Percentiles rank a stretch among this genome's conserved stretches.
Conservation (phyloP, 768 basidiomycete species). For the Suillus luteus region DNA sequence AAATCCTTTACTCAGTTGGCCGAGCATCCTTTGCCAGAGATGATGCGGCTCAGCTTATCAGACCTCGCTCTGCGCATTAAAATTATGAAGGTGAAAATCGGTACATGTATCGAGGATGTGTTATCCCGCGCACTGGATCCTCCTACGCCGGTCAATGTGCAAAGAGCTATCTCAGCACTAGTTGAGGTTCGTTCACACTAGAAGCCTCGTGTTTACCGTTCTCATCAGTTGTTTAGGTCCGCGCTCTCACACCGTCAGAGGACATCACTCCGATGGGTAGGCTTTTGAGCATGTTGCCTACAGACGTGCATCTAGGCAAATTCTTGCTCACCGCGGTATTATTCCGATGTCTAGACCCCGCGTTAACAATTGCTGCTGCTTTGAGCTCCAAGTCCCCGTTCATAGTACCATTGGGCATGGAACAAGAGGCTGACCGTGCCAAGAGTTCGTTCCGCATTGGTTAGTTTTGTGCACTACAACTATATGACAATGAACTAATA, state of each 20-base stretch:
- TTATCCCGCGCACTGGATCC: conserved; percentile 88
- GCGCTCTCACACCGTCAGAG: conserved; percentile 80
- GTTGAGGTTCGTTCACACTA: conserved; percentile 62
- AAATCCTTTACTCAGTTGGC: conserved; percentile 57
- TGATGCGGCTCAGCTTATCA: conserved; percentile 89
- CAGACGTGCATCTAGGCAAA: conserved; percentile 95
- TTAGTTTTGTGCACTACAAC: conserved; percentile 34
- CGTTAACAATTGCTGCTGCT: conserved; percentile 93
- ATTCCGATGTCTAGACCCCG: conserved; percentile 91
- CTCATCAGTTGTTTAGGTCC: conserved; percentile 51
- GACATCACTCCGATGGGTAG: conserved; percentile 95
- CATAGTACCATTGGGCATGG: conserved; percentile 82
- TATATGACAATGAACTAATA: background rate
- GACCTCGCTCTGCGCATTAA: conserved; percentile 91
- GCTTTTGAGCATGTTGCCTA: conserved; percentile 87
- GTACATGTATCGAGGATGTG: conserved; percentile 86
- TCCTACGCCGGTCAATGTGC: conserved; percentile 81
- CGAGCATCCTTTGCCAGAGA: conserved; percentile 91
- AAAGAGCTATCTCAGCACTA: conserved; percentile 86
- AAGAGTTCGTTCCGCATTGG: conserved; percentile 79
- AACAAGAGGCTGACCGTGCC: conserved; percentile 83
- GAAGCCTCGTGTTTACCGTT: conserved; percentile 6
- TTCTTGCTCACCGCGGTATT: conserved; percentile 83
- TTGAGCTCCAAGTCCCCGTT: conserved; percentile 95
- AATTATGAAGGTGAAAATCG: conserved; percentile 89